These are phyloP conservation scores for Chimonanthus salicifolius DNA, from an alignment of 164 flowering plant genomes.

Conservation along the genomic window DNA sequence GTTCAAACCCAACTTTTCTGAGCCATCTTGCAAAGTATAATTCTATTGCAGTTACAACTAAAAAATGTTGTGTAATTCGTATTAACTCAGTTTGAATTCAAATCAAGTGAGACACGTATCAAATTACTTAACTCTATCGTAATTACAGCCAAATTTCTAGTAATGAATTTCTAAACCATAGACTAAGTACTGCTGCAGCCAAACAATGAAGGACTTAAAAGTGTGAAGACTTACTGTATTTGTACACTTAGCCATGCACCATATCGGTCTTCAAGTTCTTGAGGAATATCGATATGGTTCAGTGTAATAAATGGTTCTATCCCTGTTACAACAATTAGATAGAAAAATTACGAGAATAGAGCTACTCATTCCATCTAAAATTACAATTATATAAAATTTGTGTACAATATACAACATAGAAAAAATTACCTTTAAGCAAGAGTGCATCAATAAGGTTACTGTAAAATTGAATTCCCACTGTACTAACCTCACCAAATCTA, in stretches of 20 bases:
- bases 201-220: too few species aligned
- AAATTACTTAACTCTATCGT: too few species aligned
- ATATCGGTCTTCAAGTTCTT: conserved; percentile 13
- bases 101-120: too few species aligned
- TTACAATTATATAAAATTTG: neutral
- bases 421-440: conserved; percentile 19
- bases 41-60: too few species aligned
- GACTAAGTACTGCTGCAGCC: too few species aligned
- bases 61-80: too few species aligned
- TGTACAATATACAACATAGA: neutral
- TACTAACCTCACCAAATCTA: conserved; percentile 43
- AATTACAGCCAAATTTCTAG: too few species aligned
- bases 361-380: neutral
- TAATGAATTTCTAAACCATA: too few species aligned
- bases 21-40: too few species aligned
- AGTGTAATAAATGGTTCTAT: conserved; percentile 13
- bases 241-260: conserved; percentile 11
- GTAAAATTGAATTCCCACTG: conserved; percentile 36
- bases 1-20: too few species aligned
- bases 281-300: conserved; percentile 17
- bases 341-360: neutral
- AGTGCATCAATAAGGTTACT: conserved; percentile 50
- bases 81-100: too few species aligned
- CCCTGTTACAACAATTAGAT: conserved; percentile 1
- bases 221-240: conserved; percentile 1